Conservation (phyloP, 352 stramenopile species). For the Globisporangium megalacanthum region DNA sequence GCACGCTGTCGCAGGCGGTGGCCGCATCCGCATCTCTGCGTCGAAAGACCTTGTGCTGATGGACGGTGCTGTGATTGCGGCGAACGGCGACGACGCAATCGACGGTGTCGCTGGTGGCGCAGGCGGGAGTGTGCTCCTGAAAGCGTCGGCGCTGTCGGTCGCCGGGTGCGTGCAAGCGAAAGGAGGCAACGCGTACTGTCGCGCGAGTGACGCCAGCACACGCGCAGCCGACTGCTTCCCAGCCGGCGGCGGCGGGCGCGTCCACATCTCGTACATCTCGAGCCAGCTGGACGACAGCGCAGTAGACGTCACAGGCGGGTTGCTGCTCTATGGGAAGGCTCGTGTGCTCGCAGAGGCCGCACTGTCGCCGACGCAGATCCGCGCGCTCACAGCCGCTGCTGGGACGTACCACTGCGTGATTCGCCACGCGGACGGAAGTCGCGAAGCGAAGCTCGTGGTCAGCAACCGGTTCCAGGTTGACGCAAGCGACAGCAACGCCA, state of each 20-base stretch:
- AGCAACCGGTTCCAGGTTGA: constrained; percentile 26
- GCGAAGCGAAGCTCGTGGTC: constrained; percentile 41
- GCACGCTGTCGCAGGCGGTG: constrained; percentile 29
- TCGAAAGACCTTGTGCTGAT: constrained; percentile 71
- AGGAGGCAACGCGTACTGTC: constrained; percentile 48
- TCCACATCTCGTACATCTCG: constrained; percentile 65
- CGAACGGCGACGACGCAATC: constrained; percentile 39
- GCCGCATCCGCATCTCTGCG: constrained; percentile 55
- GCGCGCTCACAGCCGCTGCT: constrained; percentile 38
- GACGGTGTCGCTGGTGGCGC: constrained; percentile 40
- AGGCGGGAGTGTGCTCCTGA: constrained; percentile 49
- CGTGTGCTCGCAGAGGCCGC: constrained; percentile 23
- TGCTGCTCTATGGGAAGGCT: constrained; percentile 15
- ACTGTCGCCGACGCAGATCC: constrained; percentile 32
- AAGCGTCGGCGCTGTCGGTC: constrained; percentile 41
- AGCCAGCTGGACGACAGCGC: constrained; percentile 50
- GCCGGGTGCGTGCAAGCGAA: constrained; percentile 35
- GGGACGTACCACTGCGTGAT: constrained; percentile 66
- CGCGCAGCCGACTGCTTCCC: constrained; percentile 41
- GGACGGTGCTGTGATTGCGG: constrained; percentile 35
- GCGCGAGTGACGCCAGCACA: constrained; percentile 16
- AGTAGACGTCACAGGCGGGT: constrained; percentile 52
- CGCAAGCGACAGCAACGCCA: background rate
- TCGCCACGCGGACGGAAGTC: constrained; percentile 35
- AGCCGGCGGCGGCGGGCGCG: constrained; percentile 52